These are phyloP conservation scores for Starmerella apicola DNA, from an alignment of 805 yeast species.

Conservation along the genomic window DNA sequence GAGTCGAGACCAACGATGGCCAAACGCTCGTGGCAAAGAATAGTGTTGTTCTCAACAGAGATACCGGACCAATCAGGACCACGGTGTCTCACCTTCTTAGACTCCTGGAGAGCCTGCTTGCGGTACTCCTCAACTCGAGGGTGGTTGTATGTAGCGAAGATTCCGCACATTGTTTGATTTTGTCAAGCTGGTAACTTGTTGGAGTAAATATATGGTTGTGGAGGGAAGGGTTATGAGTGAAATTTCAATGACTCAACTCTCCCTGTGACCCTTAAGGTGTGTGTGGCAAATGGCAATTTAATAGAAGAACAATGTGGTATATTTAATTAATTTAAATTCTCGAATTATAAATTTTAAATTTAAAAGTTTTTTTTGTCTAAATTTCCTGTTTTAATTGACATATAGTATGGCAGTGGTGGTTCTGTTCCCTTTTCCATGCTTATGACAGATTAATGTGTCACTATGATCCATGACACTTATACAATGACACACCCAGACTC, in stretches of 20 bases:
- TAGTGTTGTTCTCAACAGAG: constrained; percentile 58
- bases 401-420: too few species aligned
- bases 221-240: not conserved
- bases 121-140: constrained; percentile 71
- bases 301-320: too few species aligned
- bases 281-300: too few species aligned
- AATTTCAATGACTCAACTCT: constrained; percentile 2
- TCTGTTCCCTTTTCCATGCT: too few species aligned
- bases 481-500: too few species aligned
- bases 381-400: too few species aligned
- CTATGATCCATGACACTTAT: too few species aligned
- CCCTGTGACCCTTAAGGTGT: too few species aligned
- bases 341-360: too few species aligned
- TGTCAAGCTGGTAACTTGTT: not conserved
- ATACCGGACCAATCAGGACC: constrained; percentile 99
- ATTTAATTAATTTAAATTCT: not conserved
- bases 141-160: constrained; percentile 82
- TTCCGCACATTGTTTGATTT: constrained; percentile 75
- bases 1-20: constrained; percentile 95
- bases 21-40: constrained; percentile 87
- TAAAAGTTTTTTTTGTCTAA: too few species aligned
- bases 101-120: constrained; percentile 73
- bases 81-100: constrained; percentile 91
- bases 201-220: not conserved
- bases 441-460: too few species aligned